Conservation (phyloP, 2,329 filamentous ascomycete species). For the Knoxdaviesia proteae region DNA sequence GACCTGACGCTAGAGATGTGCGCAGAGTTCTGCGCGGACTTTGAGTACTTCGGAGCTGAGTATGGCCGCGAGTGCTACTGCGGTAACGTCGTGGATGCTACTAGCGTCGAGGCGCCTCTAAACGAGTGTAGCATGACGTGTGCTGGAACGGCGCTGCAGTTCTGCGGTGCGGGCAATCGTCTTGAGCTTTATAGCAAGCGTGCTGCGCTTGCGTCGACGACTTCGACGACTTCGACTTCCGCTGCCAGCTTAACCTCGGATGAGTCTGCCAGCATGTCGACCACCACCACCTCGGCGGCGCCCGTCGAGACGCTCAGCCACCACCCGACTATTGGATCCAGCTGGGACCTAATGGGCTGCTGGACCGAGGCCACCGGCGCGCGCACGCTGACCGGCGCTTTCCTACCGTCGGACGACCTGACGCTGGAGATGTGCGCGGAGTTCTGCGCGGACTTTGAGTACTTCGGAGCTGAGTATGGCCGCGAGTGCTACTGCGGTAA, state of each 20-base stretch:
- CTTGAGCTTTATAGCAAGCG: constrained; percentile 13
- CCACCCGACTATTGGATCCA: constrained; percentile 14
- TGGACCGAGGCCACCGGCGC: constrained; percentile 13
- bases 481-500: constrained; percentile 13
- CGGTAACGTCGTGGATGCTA: constrained; percentile 16
- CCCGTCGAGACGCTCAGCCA: constrained; percentile 10
- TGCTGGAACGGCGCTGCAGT: constrained; percentile 1
- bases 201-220: no score
- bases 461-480: constrained; percentile 11
- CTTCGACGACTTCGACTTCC: background rate
- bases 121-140: constrained; percentile 4
- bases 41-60: constrained; percentile 14
- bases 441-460: constrained; percentile 18
- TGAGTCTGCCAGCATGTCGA: constrained; percentile 7
- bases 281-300: constrained; percentile 15
- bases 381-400: constrained; percentile 12
- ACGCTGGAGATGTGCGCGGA: constrained; percentile 17
- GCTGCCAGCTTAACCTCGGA: no score
- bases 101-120: constrained; percentile 1
- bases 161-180: constrained; percentile 1
- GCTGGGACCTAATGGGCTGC: constrained; percentile 17
- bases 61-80: constrained; percentile 6
- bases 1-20: constrained; percentile 18
- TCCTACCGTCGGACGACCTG: constrained; percentile 13
- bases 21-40: constrained; percentile 17